These are phyloP conservation scores for Neospermospora avenae DNA, from an alignment of 2,329 filamentous ascomycete genomes.

Conservation along the genomic window DNA sequence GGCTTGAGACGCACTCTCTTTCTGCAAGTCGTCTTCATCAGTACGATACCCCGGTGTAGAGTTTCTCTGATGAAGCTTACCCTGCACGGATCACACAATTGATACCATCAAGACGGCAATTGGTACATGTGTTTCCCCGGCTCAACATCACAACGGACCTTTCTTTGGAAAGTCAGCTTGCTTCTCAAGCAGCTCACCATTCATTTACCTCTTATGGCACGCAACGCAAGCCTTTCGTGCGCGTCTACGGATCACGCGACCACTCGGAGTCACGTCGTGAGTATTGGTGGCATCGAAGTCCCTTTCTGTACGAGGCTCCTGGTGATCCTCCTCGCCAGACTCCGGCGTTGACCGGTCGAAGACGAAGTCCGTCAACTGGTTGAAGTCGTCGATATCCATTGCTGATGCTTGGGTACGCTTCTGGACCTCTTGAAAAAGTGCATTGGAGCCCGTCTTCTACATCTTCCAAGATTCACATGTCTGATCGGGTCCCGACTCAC, in stretches of 20 bases:
- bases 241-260: constrained; percentile 5
- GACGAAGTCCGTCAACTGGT: constrained; percentile 5
- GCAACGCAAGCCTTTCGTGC: constrained; percentile 16
- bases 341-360: constrained; percentile 2
- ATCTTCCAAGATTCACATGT: background rate
- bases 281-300: background rate
- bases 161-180: background rate
- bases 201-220: constrained; percentile 11
- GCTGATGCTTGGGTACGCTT: background rate
- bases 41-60: background rate
- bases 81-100: constrained; percentile 3
- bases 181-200: background rate
- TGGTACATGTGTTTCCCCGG: constrained; percentile 7
- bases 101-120: constrained; percentile 12
- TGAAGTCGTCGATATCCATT: constrained; percentile 1
- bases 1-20: background rate
- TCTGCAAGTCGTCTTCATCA: background rate
- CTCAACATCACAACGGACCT: constrained; percentile 14
- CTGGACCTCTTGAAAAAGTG: background rate
- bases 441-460: background rate
- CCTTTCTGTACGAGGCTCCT: background rate
- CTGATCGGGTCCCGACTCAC: background rate
- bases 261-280: background rate
- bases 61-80: background rate
- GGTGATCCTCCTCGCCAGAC: constrained; percentile 4